Evolutionary conservation across 306 rosid species (phyloP).

Genomic region (Dicorynia guianensis): DNA sequence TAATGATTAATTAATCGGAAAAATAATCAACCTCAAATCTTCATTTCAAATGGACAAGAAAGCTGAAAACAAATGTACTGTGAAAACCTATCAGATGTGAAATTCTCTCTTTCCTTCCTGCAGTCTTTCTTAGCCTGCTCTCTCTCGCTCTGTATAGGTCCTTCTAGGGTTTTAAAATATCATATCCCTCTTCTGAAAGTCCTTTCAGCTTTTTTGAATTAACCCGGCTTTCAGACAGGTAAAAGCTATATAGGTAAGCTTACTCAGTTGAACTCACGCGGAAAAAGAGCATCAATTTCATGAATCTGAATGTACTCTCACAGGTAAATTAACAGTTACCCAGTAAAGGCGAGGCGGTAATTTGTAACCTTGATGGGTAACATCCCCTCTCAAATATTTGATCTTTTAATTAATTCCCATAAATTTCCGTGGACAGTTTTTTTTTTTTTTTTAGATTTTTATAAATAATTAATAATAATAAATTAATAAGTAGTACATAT

Average conservation of each 20-base stretch:
- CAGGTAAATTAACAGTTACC: constrained; percentile 43
- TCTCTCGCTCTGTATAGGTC: constrained; percentile 16
- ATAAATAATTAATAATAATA: neutral
- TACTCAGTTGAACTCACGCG: neutral
- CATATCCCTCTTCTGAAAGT: constrained; percentile 27
- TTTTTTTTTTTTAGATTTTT: neutral
- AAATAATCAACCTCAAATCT: constrained; percentile 36
- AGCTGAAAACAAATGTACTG: constrained; percentile 42
- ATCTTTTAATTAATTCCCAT: neutral
- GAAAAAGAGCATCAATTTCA: constrained; percentile 37
- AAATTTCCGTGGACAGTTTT: neutral
- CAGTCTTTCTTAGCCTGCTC: constrained; percentile 25
- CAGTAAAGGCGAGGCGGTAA: neutral
- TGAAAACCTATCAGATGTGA: constrained; percentile 47
- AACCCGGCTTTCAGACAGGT: constrained; percentile 35
- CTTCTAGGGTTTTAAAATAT: constrained; percentile 42
- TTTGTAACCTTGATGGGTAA: neutral
- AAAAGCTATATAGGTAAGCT: constrained; percentile 33
- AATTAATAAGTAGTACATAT: no score
- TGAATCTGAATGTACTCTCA: constrained; percentile 39
- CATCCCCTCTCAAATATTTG: neutral
- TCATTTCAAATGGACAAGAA: constrained; percentile 58
- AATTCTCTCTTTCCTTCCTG: constrained; percentile 40
- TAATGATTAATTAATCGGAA: constrained; percentile 2
- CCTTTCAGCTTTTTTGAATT: constrained; percentile 36